Evolutionary conservation across 768 basidiomycete species (phyloP), one percentile per base, ranked within the genome.

Genomic region (Trametes cingulata): DNA sequence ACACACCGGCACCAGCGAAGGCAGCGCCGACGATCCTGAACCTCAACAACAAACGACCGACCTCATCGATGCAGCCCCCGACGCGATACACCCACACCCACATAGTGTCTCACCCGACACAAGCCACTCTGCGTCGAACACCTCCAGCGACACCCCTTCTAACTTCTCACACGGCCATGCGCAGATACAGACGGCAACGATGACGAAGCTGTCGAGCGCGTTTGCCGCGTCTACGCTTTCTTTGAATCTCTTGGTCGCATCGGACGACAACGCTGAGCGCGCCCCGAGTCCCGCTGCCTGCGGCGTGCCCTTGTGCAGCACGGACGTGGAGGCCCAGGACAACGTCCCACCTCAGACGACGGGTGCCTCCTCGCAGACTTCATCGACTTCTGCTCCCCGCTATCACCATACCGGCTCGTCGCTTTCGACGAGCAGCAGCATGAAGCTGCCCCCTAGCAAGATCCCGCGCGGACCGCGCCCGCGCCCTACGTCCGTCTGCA

Each of bases 151-250:
- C 53, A 65, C 65, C 48, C 56, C 56, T 17, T 64, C 55, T 17
- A 43, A 58, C 33, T 41, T 61, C 56, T 67, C 67, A n/a, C n/a
- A n/a, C n/a, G n/a, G n/a, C 33, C 63, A 66, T 25, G 68, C 65
- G 0, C 67, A 71, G 42, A 67, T 71, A 19, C 68, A 67, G n/a
- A 66, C 66, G n/a, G 69, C 69, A 12, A 68, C 67, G 15, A 46
- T 69, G 50, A 69, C 66, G 36, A 71, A 69, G 49, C 63, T 71
- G 20, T 53, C 62, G 3, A 65, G 57, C 37, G 68, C 61, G n/a
- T 62, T 59, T 22, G 57, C 62, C 33, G 36, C 64, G 12, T 56
- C 63, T 3, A 58, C 59, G 17, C 57, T 43, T 15, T 58, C 59
- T 3, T 22, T 62, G 24, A 61, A 61, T 52, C 60, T 56, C 15